phyloP scores from a whole-genome alignment of 2,329 filamentous ascomycete species.

The Pseudophaeomoniella oleicola region DNA sequence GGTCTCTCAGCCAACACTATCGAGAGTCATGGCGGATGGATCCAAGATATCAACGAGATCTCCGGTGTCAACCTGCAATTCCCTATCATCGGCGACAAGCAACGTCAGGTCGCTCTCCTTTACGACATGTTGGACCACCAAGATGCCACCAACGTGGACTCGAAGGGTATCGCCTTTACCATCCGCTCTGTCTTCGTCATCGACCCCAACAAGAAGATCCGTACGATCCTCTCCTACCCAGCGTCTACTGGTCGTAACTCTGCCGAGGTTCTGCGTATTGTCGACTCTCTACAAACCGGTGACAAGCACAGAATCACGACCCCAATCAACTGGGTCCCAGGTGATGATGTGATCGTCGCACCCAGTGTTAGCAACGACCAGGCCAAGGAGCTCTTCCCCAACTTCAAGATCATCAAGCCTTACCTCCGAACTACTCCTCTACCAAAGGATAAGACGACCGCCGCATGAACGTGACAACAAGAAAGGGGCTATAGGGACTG shows the following conservation, averaged over 20 bases:
- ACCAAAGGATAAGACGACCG: slow-evolving; percentile 42
- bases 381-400: slow-evolving; percentile 44
- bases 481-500: neutral
- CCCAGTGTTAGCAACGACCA: slow-evolving; percentile 42
- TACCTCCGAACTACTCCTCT: slow-evolving; percentile 47
- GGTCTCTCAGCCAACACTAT: slow-evolving; percentile 45
- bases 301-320: slow-evolving; percentile 47
- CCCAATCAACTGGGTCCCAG: slow-evolving; percentile 46
- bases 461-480: slow-evolving; percentile 21
- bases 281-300: slow-evolving; percentile 43
- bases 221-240: slow-evolving; percentile 47
- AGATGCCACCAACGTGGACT: slow-evolving; percentile 27
- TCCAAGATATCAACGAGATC: slow-evolving; percentile 35
- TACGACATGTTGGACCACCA: slow-evolving; percentile 28
- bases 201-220: slow-evolving; percentile 50
- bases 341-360: slow-evolving; percentile 47
- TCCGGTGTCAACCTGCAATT: slow-evolving; percentile 20
- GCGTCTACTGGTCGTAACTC: slow-evolving; percentile 46
- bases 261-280: slow-evolving; percentile 41
- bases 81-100: slow-evolving; percentile 30
- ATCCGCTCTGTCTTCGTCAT: slow-evolving; percentile 53
- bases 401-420: slow-evolving; percentile 48
- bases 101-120: slow-evolving; percentile 23
- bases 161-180: slow-evolving; percentile 41
- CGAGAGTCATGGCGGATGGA: slow-evolving; percentile 38